phyloP scores from a whole-genome alignment of 2,329 filamentous ascomycete genomes.

The Sporothrix luriei region DNA sequence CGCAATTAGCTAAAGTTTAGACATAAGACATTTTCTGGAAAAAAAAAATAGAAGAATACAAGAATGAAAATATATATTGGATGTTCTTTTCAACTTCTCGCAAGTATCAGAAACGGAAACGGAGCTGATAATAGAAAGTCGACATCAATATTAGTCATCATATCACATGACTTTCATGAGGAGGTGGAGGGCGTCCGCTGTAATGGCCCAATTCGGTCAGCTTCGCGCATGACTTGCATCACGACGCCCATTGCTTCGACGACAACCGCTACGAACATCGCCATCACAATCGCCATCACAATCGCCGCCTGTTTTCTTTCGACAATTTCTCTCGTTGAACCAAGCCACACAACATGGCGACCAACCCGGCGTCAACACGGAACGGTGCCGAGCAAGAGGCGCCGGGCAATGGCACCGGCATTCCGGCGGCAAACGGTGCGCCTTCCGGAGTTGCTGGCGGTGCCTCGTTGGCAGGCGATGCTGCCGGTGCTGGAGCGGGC shows the following conservation, averaged over 20 bases:
- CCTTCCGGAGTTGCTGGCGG: background rate
- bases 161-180: conserved; percentile 11
- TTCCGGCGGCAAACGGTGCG: conserved; percentile 25
- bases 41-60: background rate
- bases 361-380: conserved; percentile 27
- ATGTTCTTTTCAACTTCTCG: background rate
- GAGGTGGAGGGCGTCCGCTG: background rate
- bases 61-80: background rate
- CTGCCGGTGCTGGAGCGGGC: background rate
- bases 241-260: background rate
- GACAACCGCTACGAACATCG: background rate
- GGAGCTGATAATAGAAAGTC: background rate
- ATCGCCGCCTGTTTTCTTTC: background rate
- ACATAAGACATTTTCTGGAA: background rate
- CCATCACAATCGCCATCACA: background rate
- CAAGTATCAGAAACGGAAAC: too few relatives aligned
- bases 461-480: background rate
- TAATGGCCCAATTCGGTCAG: conserved; percentile 24
- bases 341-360: conserved; percentile 28
- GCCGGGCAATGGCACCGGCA: conserved; percentile 31
- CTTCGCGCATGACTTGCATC: background rate
- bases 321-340: too few relatives aligned
- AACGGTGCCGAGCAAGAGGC: conserved; percentile 25
- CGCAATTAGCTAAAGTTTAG: background rate
- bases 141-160: conserved; percentile 16